Percentiles rank a stretch among this genome's conserved stretches.
phyloP scores from a whole-genome alignment of 2,329 filamentous ascomycete genomes.

The Cercospora sesami region DNA sequence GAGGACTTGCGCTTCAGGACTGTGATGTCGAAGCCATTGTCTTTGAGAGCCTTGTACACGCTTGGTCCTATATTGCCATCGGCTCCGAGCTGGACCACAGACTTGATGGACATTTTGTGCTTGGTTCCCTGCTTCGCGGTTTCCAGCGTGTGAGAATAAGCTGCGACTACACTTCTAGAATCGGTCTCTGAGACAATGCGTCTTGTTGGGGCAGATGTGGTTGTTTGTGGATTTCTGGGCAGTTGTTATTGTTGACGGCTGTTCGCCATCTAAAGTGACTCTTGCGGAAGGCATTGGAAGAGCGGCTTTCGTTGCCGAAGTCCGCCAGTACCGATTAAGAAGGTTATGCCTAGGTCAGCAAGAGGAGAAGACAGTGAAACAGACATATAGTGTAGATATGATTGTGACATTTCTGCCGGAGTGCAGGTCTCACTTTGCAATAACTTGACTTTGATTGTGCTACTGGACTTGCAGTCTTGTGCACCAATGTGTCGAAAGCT shows the following conservation, averaged over 20 bases:
- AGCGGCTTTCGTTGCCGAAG: conserved; percentile 8
- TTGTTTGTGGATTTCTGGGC: background rate
- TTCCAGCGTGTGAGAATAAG: background rate
- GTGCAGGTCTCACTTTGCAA: background rate
- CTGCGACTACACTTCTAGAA: background rate
- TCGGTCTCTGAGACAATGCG: background rate
- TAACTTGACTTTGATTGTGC: background rate
- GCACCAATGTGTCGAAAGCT: background rate
- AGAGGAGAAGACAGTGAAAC: background rate
- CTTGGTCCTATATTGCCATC: conserved; percentile 48
- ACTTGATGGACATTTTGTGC: conserved; percentile 40
- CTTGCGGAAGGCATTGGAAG: background rate
- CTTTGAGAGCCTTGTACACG: conserved; percentile 45
- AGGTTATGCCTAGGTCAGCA: background rate
- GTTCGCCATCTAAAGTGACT: background rate
- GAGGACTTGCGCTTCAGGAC: conserved; percentile 56
- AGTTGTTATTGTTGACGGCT: background rate
- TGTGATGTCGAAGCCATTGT: conserved; percentile 55
- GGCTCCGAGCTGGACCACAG: conserved; percentile 48
- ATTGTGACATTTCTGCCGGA: background rate
- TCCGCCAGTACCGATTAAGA: conserved; percentile 2
- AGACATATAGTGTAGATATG: background rate
- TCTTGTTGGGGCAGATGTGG: background rate
- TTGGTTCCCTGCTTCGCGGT: background rate
- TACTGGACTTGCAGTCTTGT: background rate